Percentiles rank a stretch among this genome's conserved stretches.
These are phyloP conservation scores for Annulohypoxylon maeteangense DNA, from an alignment of 495 filamentous ascomycete genomes.

Conservation along the genomic window DNA sequence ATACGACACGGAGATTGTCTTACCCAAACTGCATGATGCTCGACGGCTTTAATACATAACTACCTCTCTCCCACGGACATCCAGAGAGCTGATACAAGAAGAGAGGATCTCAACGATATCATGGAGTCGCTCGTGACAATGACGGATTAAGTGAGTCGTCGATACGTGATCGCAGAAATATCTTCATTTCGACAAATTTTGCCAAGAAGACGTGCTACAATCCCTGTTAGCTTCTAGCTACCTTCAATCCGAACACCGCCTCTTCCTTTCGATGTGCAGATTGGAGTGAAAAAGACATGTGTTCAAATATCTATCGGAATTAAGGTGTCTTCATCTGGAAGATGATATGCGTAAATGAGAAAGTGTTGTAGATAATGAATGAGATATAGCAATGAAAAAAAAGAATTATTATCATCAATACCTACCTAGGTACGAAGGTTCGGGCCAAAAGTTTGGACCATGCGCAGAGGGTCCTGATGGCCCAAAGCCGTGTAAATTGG, in stretches of 20 bases:
- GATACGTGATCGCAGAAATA: not conserved
- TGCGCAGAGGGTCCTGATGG: too few relatives aligned
- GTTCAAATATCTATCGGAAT: not conserved
- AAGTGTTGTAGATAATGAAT: not conserved
- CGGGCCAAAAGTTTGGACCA: too few relatives aligned
- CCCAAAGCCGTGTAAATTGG: too few relatives aligned
- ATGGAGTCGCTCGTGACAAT: constrained; percentile 19
- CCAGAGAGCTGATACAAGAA: constrained; percentile 17
- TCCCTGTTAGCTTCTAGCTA: constrained; percentile 27
- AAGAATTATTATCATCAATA: not conserved
- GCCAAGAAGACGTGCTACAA: constrained; percentile 39
- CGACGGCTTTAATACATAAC: constrained; percentile 20
- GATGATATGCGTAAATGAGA: not conserved
- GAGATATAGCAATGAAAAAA: not conserved
- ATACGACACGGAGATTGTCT: constrained; percentile 37
- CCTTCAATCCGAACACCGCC: constrained; percentile 18
- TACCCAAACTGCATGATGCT: constrained; percentile 31
- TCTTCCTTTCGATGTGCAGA: not conserved
- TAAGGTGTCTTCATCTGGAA: not conserved
- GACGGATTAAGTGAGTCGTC: not conserved
- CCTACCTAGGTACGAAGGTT: too few relatives aligned
- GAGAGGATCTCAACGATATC: constrained; percentile 8
- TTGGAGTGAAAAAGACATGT: not conserved
- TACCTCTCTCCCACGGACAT: constrained; percentile 1
- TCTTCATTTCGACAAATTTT: constrained; percentile 27